These are phyloP conservation scores for Ganoderma lingzhi DNA, from an alignment of 1,284 basidiomycete species.

Conservation along the genomic window DNA sequence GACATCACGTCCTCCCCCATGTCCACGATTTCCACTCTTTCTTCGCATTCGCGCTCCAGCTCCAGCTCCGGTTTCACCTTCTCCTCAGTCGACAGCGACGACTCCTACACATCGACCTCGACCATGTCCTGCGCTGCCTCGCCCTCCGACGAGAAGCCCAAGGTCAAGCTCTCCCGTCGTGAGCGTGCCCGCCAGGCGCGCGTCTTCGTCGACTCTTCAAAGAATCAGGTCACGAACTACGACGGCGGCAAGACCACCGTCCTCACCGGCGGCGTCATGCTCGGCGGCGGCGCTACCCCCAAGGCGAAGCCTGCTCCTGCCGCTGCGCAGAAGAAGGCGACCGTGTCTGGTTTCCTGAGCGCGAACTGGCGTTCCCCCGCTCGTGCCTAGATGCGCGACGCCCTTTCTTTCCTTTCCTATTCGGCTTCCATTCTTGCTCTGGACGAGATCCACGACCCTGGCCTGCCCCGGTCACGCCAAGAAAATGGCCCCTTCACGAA, in stretches of 20 bases:
- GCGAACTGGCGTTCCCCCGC: conserved; percentile 56
- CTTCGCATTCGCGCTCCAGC: conserved; percentile 74
- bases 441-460: conserved; percentile 39
- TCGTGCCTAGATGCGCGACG: conserved; percentile 42
- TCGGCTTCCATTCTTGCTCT: conserved; percentile 37
- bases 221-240: conserved; percentile 81
- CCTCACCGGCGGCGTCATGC: conserved; percentile 85
- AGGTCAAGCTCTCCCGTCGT: conserved; percentile 64
- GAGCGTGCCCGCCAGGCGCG: conserved; percentile 71
- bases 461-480: conserved; percentile 38
- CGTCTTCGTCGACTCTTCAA: conserved; percentile 74
- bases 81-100: conserved; percentile 48
- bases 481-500: conserved; percentile 36
- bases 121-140: conserved; percentile 42
- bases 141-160: conserved; percentile 41
- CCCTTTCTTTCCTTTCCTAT: conserved; percentile 27
- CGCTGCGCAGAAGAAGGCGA: conserved; percentile 35
- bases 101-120: conserved; percentile 53
- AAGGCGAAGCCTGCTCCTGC: conserved; percentile 43
- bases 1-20: conserved; percentile 49
- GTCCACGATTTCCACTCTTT: conserved; percentile 65
- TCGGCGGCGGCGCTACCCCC: conserved; percentile 55
- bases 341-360: conserved; percentile 34
- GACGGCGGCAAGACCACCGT: conserved; percentile 88
- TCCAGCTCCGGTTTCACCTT: conserved; percentile 72